A percentile compares a stretch with the other conserved stretches of the same genome.
Evolutionary conservation across 202 grass and related monocot species (phyloP).

Genomic region (Tripidium arundinaceum): DNA sequence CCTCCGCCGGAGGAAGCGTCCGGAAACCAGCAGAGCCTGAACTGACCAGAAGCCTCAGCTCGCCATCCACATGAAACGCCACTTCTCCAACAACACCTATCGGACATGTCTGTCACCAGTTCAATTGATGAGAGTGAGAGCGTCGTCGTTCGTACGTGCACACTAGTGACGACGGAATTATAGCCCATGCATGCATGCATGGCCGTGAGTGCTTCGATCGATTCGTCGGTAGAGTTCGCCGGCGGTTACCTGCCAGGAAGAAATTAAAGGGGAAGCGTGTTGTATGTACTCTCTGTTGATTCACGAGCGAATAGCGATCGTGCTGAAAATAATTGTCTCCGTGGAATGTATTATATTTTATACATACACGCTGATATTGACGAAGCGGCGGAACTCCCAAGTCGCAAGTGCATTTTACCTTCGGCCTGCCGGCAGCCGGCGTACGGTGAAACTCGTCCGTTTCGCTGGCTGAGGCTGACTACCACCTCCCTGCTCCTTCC

Average conservation of each 20-base stretch:
- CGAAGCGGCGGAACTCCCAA: too few relatives aligned
- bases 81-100: too few relatives aligned
- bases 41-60: slow-evolving; percentile 52
- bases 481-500: too few relatives aligned
- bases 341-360: not conserved
- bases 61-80: slow-evolving; percentile 20
- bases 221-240: not conserved
- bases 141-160: not conserved
- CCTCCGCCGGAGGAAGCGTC: slow-evolving; percentile 37
- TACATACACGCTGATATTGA: not conserved
- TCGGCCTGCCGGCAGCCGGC: too few relatives aligned
- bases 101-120: too few relatives aligned
- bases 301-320: not conserved
- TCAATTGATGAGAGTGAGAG: not conserved
- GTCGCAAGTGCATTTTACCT: too few relatives aligned
- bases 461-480: too few relatives aligned
- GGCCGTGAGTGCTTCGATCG: not conserved
- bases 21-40: slow-evolving; percentile 38
- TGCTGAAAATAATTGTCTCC: not conserved
- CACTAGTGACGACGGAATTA: not conserved
- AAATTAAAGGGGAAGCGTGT: not conserved
- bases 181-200: not conserved
- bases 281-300: not conserved
- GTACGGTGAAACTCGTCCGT: too few relatives aligned
- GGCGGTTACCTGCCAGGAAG: not conserved